Percentiles rank a stretch among this genome's conserved stretches.
Conservation (phyloP, 768 basidiomycete species). For the Leccinum disarticulatum region DNA sequence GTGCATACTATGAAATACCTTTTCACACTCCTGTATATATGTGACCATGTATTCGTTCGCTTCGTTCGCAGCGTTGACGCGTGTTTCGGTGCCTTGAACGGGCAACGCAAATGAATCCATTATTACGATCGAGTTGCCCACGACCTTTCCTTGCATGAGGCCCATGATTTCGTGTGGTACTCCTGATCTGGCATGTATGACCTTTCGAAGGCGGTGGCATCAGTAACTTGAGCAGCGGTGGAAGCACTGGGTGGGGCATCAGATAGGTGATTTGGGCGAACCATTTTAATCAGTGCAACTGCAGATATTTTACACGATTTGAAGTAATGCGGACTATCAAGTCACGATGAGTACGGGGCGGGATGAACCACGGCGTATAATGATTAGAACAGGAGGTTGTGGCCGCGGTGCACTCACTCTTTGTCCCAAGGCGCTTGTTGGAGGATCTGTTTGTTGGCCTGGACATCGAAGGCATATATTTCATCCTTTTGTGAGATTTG, state of each 20-base stretch:
- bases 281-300: constrained; percentile 95
- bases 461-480: constrained; percentile 74
- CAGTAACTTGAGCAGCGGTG: not conserved
- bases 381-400: constrained; percentile 3
- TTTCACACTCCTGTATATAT: constrained; percentile 78
- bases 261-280: constrained; percentile 26
- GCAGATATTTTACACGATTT: constrained; percentile 94
- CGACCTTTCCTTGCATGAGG: constrained; percentile 95
- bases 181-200: constrained; percentile 96
- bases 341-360: not conserved
- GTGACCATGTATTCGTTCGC: constrained; percentile 99
- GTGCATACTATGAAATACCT: constrained; percentile 45
- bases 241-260: not conserved
- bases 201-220: constrained; percentile 46
- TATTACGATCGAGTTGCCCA: constrained; percentile 75
- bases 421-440: constrained; percentile 78
- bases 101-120: constrained; percentile 98
- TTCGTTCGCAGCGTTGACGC: constrained; percentile 94
- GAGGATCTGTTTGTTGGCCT: constrained; percentile 65
- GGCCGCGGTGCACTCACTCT: constrained; percentile 56
- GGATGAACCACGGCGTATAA: not conserved
- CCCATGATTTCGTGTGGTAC: constrained; percentile 99
- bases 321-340: constrained; percentile 70
- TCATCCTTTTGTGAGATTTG: constrained; percentile 75
- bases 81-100: constrained; percentile 96